These are phyloP conservation scores for Coleophoma cylindrospora DNA, from an alignment of 2,329 filamentous ascomycete genomes.

Conservation along the genomic window DNA sequence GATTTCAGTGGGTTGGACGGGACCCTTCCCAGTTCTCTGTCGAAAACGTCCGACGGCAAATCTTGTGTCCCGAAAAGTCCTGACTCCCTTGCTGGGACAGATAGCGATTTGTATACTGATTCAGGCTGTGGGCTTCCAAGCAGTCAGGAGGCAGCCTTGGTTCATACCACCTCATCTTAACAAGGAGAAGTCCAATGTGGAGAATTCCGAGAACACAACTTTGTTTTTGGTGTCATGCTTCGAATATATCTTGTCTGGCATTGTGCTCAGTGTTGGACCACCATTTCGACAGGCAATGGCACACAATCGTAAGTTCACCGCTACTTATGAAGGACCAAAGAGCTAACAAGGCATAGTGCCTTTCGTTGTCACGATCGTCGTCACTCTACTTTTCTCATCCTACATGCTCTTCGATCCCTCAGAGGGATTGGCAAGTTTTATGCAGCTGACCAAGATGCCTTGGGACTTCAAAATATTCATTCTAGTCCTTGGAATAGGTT, in stretches of 20 bases:
- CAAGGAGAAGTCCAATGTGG: slow-evolving; percentile 74
- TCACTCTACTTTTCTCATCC: slow-evolving; percentile 60
- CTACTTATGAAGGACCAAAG: slow-evolving; percentile 1
- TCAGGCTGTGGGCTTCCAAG: slow-evolving; percentile 69
- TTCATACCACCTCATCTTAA: slow-evolving; percentile 77
- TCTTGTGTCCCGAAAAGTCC: slow-evolving; percentile 86
- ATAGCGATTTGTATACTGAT: slow-evolving; percentile 75
- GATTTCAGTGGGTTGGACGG: slow-evolving; percentile 92
- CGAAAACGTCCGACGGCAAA: slow-evolving; percentile 87
- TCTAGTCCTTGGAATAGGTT: slow-evolving; percentile 62
- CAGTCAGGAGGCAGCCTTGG: slow-evolving; percentile 77
- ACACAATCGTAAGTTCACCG: slow-evolving; percentile 63
- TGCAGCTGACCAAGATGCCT: slow-evolving; percentile 81
- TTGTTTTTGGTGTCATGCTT: slow-evolving; percentile 89
- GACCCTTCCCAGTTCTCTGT: slow-evolving; percentile 70
- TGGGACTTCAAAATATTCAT: slow-evolving; percentile 69
- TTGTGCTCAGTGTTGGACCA: slow-evolving; percentile 85
- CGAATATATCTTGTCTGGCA: slow-evolving; percentile 86
- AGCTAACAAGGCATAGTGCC: slow-evolving; percentile 51
- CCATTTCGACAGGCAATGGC: slow-evolving; percentile 80
- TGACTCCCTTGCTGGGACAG: slow-evolving; percentile 84
- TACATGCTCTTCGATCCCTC: slow-evolving; percentile 81
- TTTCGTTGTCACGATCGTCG: slow-evolving; percentile 71
- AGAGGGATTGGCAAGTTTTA: slow-evolving; percentile 62
- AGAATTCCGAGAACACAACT: slow-evolving; percentile 90